Conservation (phyloP, 352 stramenopile species). For the Phytophthora litchii region DNA sequence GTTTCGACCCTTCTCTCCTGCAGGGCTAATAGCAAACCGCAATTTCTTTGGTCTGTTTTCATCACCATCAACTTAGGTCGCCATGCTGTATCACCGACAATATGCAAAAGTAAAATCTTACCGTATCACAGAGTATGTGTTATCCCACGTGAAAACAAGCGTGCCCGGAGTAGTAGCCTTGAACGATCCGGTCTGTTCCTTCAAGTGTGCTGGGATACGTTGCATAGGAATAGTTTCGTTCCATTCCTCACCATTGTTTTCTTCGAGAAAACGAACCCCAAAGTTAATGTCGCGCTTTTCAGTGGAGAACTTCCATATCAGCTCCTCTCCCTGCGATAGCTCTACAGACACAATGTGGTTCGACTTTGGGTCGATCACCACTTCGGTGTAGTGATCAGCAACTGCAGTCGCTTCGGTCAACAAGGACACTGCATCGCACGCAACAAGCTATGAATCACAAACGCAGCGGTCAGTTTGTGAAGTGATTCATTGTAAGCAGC, state of each 20-base stretch:
- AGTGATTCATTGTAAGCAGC: neutral
- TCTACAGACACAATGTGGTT: conserved; percentile 60
- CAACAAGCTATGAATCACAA: conserved; percentile 13
- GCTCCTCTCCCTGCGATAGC: conserved; percentile 40
- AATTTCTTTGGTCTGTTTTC: conserved; percentile 51
- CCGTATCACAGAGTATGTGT: conserved; percentile 62
- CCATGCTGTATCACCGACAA: neutral
- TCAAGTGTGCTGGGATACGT: conserved; percentile 35
- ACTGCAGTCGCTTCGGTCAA: conserved; percentile 32
- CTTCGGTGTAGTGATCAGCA: conserved; percentile 29
- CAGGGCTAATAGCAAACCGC: conserved; percentile 38
- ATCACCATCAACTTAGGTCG: no score
- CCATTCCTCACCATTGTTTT: conserved; percentile 41
- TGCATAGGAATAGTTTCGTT: conserved; percentile 44
- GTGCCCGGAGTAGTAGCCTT: conserved; percentile 39
- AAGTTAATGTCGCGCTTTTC: conserved; percentile 64
- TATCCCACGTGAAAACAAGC: conserved; percentile 67
- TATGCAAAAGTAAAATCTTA: conserved; percentile 30
- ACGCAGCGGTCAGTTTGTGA: neutral
- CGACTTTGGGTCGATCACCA: conserved; percentile 45
- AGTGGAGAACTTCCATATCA: conserved; percentile 61
- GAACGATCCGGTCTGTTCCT: conserved; percentile 50
- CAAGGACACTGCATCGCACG: conserved; percentile 42
- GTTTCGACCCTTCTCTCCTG: conserved; percentile 4
- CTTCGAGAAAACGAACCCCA: conserved; percentile 49